Conservation (phyloP, 1,284 basidiomycete genomes). For the Trichosporon ovoides region DNA sequence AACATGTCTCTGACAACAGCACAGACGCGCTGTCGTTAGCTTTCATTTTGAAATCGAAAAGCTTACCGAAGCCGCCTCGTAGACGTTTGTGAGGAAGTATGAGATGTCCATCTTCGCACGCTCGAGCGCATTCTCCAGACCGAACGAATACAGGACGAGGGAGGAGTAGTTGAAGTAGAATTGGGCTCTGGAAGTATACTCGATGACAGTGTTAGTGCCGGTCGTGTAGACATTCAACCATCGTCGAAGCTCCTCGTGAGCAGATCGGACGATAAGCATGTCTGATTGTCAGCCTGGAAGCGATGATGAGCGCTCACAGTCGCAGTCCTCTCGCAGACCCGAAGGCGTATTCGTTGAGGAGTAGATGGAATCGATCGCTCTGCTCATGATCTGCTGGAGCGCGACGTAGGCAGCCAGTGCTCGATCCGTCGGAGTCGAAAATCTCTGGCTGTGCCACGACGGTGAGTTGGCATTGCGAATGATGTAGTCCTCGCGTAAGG, state of each 20-base stretch:
- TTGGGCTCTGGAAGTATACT: slow-evolving; percentile 49
- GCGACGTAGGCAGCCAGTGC: slow-evolving; percentile 53
- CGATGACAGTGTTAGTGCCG: slow-evolving; percentile 6
- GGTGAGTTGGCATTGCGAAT: slow-evolving; percentile 76
- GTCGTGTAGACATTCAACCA: slow-evolving; percentile 24
- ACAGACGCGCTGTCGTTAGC: slow-evolving; percentile 31
- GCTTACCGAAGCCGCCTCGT: slow-evolving; percentile 59
- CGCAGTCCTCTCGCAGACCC: slow-evolving; percentile 77
- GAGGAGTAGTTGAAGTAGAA: slow-evolving; percentile 81
- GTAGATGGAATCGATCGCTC: slow-evolving; percentile 84
- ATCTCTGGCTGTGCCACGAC: slow-evolving; percentile 57
- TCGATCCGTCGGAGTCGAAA: slow-evolving; percentile 59
- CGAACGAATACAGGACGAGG: slow-evolving; percentile 88
- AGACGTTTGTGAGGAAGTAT: slow-evolving; percentile 79
- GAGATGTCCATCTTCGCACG: slow-evolving; percentile 58
- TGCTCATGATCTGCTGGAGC: slow-evolving; percentile 77
- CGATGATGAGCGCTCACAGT: slow-evolving; percentile 58
- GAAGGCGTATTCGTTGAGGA: slow-evolving; percentile 73
- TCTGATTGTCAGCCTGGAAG: slow-evolving; percentile 53
- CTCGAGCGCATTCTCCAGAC: slow-evolving; percentile 86
- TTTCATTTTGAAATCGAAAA: neutral
- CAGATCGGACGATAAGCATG: slow-evolving; percentile 44
- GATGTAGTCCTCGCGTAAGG: slow-evolving; percentile 60
- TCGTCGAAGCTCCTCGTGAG: slow-evolving; percentile 41
- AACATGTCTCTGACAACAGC: slow-evolving; percentile 58